Evolutionary conservation across 192 early-diverging fungal species (phyloP).

Genomic region (Entomortierella parvispora): DNA sequence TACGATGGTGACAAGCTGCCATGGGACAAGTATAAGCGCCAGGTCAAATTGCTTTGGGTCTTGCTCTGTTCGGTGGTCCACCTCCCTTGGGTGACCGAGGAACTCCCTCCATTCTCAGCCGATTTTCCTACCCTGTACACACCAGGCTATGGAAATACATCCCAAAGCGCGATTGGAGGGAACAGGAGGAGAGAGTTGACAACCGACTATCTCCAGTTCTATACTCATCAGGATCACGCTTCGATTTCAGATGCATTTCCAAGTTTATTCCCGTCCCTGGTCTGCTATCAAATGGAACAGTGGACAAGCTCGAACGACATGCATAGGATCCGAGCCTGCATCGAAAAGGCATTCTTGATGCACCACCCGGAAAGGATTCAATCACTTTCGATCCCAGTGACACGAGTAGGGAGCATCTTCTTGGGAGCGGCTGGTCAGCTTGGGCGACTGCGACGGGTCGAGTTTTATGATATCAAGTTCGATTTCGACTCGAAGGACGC

Average conservation of each 20-base stretch:
- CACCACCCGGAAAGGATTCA: constrained; percentile 20
- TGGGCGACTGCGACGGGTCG: background rate
- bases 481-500: constrained; percentile 8
- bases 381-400: constrained; percentile 7
- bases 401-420: background rate
- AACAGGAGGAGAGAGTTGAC: constrained; percentile 3
- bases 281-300: constrained; percentile 17
- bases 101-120: constrained; percentile 13
- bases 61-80: constrained; percentile 16
- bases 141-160: background rate
- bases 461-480: constrained; percentile 15
- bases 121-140: constrained; percentile 5
- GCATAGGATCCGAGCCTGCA: background rate
- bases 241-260: constrained; percentile 18
- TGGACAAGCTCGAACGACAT: constrained; percentile 19
- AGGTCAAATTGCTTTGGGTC: constrained; percentile 24
- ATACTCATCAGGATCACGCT: constrained; percentile 21
- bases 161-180: background rate
- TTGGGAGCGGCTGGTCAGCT: constrained; percentile 12
- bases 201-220: constrained; percentile 26
- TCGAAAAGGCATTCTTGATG: constrained; percentile 17
- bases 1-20: constrained; percentile 11
- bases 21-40: constrained; percentile 13
- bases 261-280: constrained; percentile 17
- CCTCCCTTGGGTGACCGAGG: constrained; percentile 11